Percentiles rank a stretch among this genome's conserved stretches.
phyloP scores from a whole-genome alignment of 2,329 filamentous ascomycete genomes.

The Mycosphaerelloides madeirae region DNA sequence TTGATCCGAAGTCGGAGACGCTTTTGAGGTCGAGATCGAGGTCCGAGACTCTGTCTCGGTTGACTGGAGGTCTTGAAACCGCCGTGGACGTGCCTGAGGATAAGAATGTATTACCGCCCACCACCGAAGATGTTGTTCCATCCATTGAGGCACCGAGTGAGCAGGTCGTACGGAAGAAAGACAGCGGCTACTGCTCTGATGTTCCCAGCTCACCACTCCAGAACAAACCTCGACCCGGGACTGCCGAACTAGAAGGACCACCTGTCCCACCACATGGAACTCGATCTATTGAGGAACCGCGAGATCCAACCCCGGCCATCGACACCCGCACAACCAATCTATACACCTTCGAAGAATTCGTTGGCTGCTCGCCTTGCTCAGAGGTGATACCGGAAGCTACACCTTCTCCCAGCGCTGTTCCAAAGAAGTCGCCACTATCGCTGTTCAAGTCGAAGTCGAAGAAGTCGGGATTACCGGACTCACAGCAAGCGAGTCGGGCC shows the following conservation, averaged over 20 bases:
- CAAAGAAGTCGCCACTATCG: constrained; percentile 14
- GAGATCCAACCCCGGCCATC: background rate
- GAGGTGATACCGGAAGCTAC: constrained; percentile 1
- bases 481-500: too few species aligned
- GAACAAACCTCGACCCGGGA: too few species aligned
- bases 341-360: constrained; percentile 21
- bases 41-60: constrained; percentile 23
- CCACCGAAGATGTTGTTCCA: constrained; percentile 7
- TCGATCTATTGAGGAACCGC: background rate
- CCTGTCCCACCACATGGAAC: too few species aligned
- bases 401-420: background rate
- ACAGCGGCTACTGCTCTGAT: constrained; percentile 35
- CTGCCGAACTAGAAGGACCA: too few species aligned
- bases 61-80: constrained; percentile 17
- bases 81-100: background rate
- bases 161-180: constrained; percentile 20
- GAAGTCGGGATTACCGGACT: background rate
- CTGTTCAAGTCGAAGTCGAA: constrained; percentile 9
- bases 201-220: constrained; percentile 13
- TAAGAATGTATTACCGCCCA: background rate
- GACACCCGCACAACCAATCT: constrained; percentile 11
- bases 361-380: constrained; percentile 8
- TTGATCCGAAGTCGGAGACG: constrained; percentile 23
- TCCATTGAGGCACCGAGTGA: background rate
- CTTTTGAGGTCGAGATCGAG: too few species aligned